Base-by-base conservation (phyloP, 2,329 filamentous ascomycete species). In the Epichloe sp. region DNA sequence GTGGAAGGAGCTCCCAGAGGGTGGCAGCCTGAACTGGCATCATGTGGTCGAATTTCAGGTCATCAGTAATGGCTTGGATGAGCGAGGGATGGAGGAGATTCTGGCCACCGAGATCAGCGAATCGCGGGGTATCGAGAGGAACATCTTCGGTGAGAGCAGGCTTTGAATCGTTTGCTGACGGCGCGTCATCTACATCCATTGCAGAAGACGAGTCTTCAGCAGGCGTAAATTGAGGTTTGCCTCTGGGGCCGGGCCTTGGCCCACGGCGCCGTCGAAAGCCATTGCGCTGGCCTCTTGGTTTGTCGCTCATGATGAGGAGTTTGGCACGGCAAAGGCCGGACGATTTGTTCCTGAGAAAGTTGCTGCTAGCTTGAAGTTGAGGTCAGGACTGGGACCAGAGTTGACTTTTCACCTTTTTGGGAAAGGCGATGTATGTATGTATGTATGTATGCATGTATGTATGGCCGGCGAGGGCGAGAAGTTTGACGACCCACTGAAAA, bases 21-120 rank as follows among this genome's bases (percentile, higher is more conserved):
- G 75, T 77, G 15, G 74, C 71, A 15, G 75, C 72, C 63, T 79
- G 76, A 2, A 79, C 76, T 12, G 75, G 73, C 53, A 73, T 76
- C 76, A 78, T 78, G 61, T 70, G 66, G 54, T 73, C 64, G 56
- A 76, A 76, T 55, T 70, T 67, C 58, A 77, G 64, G 52, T 76
- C 73, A 14, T 74, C 52, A 8, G 68, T 68, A 60, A 77, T 71
- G 57, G 74, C 70, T 58, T 72, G 57, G 19, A 79, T 62, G 42
- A 79, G 61, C 35, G 67, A 59, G 2, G 71, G 71, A 57, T 77
- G 63, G 38, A 72, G 59, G 53, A 72, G 60, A 53, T 65, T 67
- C 49, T 67, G 61, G 40, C 61, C 60, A 8, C 62, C 62, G 7
- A 77, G 64, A 34, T 75, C 71, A 48, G 67, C 65, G 57, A 78